Evolutionary conservation across 116 monocot genomes (phyloP).

Genomic region (Cymodocea nodosa): DNA sequence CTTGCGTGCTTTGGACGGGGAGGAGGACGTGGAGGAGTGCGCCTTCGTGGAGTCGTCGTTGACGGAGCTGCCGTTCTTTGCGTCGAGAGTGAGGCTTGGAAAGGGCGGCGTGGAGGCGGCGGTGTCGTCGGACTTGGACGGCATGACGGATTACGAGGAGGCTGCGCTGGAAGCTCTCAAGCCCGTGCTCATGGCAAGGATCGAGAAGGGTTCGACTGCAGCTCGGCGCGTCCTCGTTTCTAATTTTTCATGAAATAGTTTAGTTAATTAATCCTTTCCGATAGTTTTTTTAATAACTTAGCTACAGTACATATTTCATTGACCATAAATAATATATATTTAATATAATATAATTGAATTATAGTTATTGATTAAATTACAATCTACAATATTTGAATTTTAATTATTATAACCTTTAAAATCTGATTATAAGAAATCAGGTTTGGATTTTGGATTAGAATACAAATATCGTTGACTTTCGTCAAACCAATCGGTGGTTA

Average conservation of each 20-base stretch:
- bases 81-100: slow-evolving; percentile 47
- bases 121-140: slow-evolving; percentile 27
- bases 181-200: slow-evolving; percentile 48
- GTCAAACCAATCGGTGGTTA: no score
- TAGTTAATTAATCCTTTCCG: no score
- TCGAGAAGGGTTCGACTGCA: slow-evolving; percentile 40
- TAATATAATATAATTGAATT: no score
- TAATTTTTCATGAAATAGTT: background rate
- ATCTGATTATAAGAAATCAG: no score
- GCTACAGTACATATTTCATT: no score
- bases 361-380: no score
- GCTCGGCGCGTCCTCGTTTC: slow-evolving; percentile 11
- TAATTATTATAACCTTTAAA: no score
- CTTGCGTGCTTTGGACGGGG: slow-evolving; percentile 45
- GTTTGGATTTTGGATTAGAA: no score
- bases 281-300: no score
- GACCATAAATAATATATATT: no score
- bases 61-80: slow-evolving; percentile 48
- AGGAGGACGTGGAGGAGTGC: slow-evolving; percentile 49
- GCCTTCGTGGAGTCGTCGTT: slow-evolving; percentile 34
- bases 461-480: no score
- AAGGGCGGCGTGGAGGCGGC: slow-evolving; percentile 42
- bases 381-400: no score
- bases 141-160: slow-evolving; percentile 31
- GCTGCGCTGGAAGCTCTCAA: slow-evolving; percentile 40